phyloP scores from a whole-genome alignment of 176 grass and related monocot species.

The Pharus latifolius region DNA sequence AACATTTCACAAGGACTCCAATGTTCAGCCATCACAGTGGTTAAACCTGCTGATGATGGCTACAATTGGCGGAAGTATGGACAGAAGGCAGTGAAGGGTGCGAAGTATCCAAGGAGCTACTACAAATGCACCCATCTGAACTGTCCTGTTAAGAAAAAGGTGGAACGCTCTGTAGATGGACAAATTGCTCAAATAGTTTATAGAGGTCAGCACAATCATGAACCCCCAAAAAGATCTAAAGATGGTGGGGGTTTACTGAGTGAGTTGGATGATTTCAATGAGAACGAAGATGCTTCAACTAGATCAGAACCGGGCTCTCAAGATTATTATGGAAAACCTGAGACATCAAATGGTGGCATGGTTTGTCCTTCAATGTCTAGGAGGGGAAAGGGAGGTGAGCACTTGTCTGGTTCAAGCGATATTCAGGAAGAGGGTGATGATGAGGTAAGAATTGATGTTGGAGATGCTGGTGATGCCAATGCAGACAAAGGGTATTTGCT shows the following conservation, averaged over 20 bases:
- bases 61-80: conserved; percentile 84
- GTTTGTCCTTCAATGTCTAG: conserved; percentile 10
- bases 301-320: not conserved
- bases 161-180: conserved; percentile 47
- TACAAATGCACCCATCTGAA: conserved; percentile 51
- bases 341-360: not conserved
- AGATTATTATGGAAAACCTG: not conserved
- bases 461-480: conserved; percentile 14
- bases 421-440: conserved; percentile 45
- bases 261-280: conserved; percentile 5
- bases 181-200: conserved; percentile 64
- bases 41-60: conserved; percentile 40
- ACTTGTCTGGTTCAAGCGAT: conserved; percentile 54
- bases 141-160: conserved; percentile 74
- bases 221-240: conserved; percentile 40
- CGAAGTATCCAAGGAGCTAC: conserved; percentile 64
- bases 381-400: conserved; percentile 33
- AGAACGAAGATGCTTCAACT: not conserved
- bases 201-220: conserved; percentile 58
- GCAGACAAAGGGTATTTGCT: conserved; percentile 61
- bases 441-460: conserved; percentile 14
- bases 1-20: conserved; percentile 13
- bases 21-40: not conserved
- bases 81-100: conserved; percentile 69
- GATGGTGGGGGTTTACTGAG: conserved; percentile 24